phyloP scores from a whole-genome alignment of 768 basidiomycete species.

The Xanthoconium stramineum region DNA sequence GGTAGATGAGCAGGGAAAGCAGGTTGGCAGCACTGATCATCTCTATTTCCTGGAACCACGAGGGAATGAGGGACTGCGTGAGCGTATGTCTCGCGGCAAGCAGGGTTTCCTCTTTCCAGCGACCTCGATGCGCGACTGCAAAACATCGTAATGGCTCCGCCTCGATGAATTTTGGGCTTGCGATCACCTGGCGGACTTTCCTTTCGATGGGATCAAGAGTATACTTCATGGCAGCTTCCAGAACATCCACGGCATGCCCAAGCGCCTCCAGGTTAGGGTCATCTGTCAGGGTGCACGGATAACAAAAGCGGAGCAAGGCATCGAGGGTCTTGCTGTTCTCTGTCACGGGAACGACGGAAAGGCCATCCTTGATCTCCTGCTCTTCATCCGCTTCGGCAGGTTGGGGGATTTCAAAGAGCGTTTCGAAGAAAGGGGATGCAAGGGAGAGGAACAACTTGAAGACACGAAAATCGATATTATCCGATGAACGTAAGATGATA shows the following conservation, averaged over 20 bases:
- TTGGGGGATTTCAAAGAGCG: conserved; percentile 31
- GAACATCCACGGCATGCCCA: conserved; percentile 7
- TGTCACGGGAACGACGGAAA: conserved; percentile 13
- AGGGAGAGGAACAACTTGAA: no score
- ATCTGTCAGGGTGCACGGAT: conserved; percentile 18
- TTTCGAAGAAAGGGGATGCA: conserved; percentile 21
- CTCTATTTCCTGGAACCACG: conserved; percentile 7
- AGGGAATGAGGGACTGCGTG: conserved; percentile 19
- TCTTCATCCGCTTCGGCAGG: background rate
- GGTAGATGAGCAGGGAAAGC: conserved; percentile 25
- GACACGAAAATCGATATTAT: no score
- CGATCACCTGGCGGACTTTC: conserved; percentile 21
- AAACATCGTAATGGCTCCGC: conserved; percentile 28
- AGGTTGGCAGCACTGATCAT: conserved; percentile 28
- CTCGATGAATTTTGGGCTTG: conserved; percentile 17
- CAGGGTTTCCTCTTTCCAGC: conserved; percentile 20
- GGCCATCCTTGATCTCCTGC: conserved; percentile 12
- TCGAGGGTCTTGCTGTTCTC: conserved; percentile 23
- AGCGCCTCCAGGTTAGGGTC: conserved; percentile 13
- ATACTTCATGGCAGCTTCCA: conserved; percentile 21
- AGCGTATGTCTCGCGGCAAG: conserved; percentile 32
- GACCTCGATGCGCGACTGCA: conserved; percentile 28
- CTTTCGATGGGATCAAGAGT: conserved; percentile 19
- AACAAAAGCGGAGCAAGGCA: background rate
- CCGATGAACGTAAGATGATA: no score